Conservation (phyloP, 345 rosid genomes). For the Barbarea vulgaris region DNA sequence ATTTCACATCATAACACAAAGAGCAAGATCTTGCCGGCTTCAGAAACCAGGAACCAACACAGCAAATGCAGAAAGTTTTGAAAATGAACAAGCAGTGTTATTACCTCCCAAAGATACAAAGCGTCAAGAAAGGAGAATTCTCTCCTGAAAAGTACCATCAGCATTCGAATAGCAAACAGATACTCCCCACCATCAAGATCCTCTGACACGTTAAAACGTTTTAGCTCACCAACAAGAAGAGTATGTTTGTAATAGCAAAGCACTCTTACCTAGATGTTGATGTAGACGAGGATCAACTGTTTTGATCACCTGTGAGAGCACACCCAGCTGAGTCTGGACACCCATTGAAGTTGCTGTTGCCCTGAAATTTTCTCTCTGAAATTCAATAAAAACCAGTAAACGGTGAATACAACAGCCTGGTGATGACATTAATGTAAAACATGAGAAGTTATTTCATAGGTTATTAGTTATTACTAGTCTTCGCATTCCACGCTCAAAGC, state of each 20-base stretch:
- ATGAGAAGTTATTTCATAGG: conserved; percentile 20
- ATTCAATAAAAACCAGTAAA: conserved; percentile 30
- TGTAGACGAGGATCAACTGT: conserved; percentile 92
- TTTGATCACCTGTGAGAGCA: conserved; percentile 82
- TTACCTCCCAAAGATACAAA: conserved; percentile 97
- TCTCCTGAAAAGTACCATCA: conserved; percentile 96
- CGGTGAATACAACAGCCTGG: background rate
- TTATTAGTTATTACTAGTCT: conserved; percentile 59
- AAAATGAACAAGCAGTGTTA: conserved; percentile 12
- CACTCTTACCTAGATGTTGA: conserved; percentile 76
- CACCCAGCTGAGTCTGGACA: conserved; percentile 83
- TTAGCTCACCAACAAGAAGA: conserved; percentile 19
- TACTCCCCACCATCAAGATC: conserved; percentile 93
- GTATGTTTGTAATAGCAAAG: conserved; percentile 1
- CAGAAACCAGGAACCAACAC: background rate
- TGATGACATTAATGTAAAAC: background rate
- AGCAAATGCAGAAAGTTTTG: background rate
- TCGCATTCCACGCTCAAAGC: conserved; percentile 91
- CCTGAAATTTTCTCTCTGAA: conserved; percentile 92
- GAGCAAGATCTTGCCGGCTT: background rate
- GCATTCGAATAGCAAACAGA: conserved; percentile 91
- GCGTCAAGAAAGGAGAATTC: conserved; percentile 88
- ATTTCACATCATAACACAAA: background rate
- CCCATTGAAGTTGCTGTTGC: conserved; percentile 72
- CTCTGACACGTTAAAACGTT: conserved; percentile 51